Evolutionary conservation across 768 basidiomycete species (phyloP), one percentile per base, ranked within the genome.

Genomic region (Hericium coralloides): DNA sequence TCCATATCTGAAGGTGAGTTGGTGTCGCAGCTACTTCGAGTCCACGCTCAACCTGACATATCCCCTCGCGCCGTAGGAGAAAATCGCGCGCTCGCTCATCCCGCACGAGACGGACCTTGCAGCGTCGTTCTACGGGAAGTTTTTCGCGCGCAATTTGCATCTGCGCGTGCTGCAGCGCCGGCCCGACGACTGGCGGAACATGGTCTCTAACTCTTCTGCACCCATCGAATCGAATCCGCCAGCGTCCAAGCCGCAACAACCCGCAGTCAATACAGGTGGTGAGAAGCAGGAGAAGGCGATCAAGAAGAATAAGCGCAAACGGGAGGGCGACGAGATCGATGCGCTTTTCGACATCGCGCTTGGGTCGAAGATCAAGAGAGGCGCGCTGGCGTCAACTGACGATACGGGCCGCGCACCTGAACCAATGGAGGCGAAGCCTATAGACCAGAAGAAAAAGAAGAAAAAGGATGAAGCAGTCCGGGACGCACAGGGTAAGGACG

Each of bases 71-170:
- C 9, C 54, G 43, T 61, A 95, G 92, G 94, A 97, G 73, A 95
- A 95, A 70, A 91, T 99, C 55, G 94, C 88, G 2, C 82, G 83
- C 15, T 89, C 89, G 22, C 74, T 98, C 12, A 71, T 92, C 14
- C 72, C 80, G 1, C 79, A 90, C 58, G 87, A 92, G 58, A 79
- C 82, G 36, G 75, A 76, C 17, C 80, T 98, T 14, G 81, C 84
- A 0, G 84, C 76, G 10, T 92, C 90, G 0, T 87, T 80, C 66
- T 95, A 86, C 64, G 95, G 93, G 23, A 90, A 89, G 67, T 97
- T 83, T 75, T 93, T 98, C 61, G 82, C 82, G 23, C 79, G 86
- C 39, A 86, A 83, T 64, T 74, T 95, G 59, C 86, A 89, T 59
- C 69, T 98, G 7, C 79, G 88, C 63, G 72, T 98, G 22, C 78